Evolutionary conservation across 495 filamentous ascomycete genomes (phyloP), one percentile per base, ranked within the genome.

Genomic region (Aspergillus ellipticus): DNA sequence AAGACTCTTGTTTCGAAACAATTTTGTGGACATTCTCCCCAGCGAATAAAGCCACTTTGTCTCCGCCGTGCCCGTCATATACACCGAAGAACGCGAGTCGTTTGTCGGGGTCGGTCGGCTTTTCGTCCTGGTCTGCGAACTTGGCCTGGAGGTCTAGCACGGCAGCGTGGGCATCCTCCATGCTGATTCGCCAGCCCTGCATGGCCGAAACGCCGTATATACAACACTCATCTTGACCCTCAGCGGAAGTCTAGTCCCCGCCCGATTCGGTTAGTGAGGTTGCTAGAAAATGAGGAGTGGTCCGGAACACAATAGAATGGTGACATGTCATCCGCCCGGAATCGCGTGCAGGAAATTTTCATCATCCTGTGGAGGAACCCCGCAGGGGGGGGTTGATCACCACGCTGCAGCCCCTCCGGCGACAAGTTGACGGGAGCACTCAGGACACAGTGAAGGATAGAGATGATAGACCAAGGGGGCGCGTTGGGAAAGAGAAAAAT

Each of bases 161-260:
- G 19, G 88, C 81, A 35, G 90, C 89, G 75, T 98, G 94, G 54
- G 94, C 85, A 66, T 98, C 94, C 71, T 98, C 94, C 94, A 98
- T 98, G 74, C 89, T 95, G 72, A 97, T 97, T 74, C 94, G 88
- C 94, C 94, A 98, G 78, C 94, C 94, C 75, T 98, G 94, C 94
- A 98, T 98, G 72, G 90, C 89, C 60, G 95, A 97, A 57, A 98
- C 84, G 63, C 95, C 94, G 70, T 88, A 98, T 59, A 92, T 70
- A 66, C 96, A 83, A 69, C 89, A 86, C 60, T 96, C 92, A 89
- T 97, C 92, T 75, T 87, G 87, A 71, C 94, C 93, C 64, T 87
- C 85, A 67, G 85, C 84, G 55, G 94, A 97, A 70, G 83, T 76
- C 94, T 98, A 74, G 37, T 48, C 33, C 59, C 17, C 49, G 51